Evolutionary conservation across 176 grass and related monocot species (phyloP).

Genomic region (Triticum aestivum): IWGSC_CS_RefSeq_v2.1 NC_057807.1:673433552-673434051

Average conservation of each 20-base stretch:
- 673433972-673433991: conserved; percentile 86
- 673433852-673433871: conserved; percentile 85
- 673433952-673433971: conserved; percentile 75
- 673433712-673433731: conserved; percentile 78
- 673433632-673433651: conserved; percentile 34
- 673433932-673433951: conserved; percentile 62
- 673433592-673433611: too few relatives aligned
- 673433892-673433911: conserved; percentile 69
- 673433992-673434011: conserved; percentile 87
- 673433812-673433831: conserved; percentile 70
- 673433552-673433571: conserved; percentile 41
- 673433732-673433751: conserved; percentile 83
- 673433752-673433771: conserved; percentile 83
- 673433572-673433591: too few relatives aligned
- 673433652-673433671: conserved; percentile 32
- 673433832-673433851: conserved; percentile 82
- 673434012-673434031: conserved; percentile 71
- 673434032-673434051: conserved; percentile 96
- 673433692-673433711: conserved; percentile 82
- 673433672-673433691: conserved; percentile 38
- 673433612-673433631: conserved; percentile 10
- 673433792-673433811: conserved; percentile 73
- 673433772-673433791: conserved; percentile 84
- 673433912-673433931: conserved; percentile 54
- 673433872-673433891: conserved; percentile 87